phyloP scores from a whole-genome alignment of 495 filamentous ascomycete genomes.

The Penicillium robsamsonii region DNA sequence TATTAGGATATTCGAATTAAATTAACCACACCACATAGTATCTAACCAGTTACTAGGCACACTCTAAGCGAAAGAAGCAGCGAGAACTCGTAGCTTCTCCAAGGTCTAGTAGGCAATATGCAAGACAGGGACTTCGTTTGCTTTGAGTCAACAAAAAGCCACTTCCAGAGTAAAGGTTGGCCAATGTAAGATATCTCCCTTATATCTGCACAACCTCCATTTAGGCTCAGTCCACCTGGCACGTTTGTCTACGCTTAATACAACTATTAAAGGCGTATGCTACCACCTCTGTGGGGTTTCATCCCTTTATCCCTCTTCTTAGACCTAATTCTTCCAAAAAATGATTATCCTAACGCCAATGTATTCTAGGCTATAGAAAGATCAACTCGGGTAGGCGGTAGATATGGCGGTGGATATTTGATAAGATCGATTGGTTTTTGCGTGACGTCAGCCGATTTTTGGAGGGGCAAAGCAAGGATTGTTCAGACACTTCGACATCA shows the following conservation, averaged over 20 bases:
- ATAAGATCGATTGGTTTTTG: not conserved
- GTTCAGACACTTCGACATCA: slow-evolving; percentile 1
- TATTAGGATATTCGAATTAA: not conserved
- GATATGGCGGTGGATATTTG: not conserved
- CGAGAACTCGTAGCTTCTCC: not conserved
- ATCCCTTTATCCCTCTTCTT: too few species aligned
- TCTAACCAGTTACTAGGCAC: not conserved
- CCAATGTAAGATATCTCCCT: too few species aligned
- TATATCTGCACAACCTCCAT: too few species aligned
- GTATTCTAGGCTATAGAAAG: too few species aligned
- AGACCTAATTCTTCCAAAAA: not conserved
- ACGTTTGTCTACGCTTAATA: too few species aligned
- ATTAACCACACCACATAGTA: too few species aligned
- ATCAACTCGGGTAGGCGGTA: not conserved
- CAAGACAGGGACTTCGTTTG: not conserved
- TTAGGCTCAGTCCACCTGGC: too few species aligned
- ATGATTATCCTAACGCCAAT: not conserved
- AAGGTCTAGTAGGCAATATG: not conserved
- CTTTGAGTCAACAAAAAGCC: not conserved
- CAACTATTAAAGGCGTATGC: too few species aligned
- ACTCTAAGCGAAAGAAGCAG: not conserved
- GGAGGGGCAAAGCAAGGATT: slow-evolving; percentile 9
- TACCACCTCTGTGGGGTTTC: too few species aligned
- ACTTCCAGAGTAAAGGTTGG: not conserved
- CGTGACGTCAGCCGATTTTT: slow-evolving; percentile 30